A percentile compares a stretch with the other conserved stretches of the same genome.
phyloP scores from a whole-genome alignment of 345 rosid genomes.

The Salix purpurea region DNA sequence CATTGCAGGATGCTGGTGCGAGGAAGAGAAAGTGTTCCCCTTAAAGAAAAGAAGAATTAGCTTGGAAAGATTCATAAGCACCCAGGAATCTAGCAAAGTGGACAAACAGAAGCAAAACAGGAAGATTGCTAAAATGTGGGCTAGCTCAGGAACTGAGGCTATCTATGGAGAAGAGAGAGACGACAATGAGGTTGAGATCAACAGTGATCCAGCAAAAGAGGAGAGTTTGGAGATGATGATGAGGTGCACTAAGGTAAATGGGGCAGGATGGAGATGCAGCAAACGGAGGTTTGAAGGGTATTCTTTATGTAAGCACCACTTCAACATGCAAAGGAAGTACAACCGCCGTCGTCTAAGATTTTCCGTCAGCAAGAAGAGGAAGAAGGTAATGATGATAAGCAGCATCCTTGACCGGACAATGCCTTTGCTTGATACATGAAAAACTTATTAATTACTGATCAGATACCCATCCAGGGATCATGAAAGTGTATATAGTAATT shows the following conservation, averaged over 20 bases:
- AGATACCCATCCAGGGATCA: no score
- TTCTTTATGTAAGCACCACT: not conserved
- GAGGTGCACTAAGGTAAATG: not conserved
- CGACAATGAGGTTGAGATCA: not conserved
- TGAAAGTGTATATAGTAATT: no score
- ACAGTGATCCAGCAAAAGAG: not conserved
- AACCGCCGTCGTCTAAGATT: not conserved
- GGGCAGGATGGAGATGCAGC: constrained; percentile 10
- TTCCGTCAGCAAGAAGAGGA: not conserved
- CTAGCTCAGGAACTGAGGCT: not conserved
- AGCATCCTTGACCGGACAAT: constrained; percentile 2
- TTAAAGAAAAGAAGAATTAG: constrained; percentile 5
- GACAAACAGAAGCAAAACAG: not conserved
- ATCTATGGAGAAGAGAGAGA: not conserved
- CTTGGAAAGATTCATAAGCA: constrained; percentile 1
- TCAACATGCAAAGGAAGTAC: not conserved
- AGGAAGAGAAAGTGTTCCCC: constrained; percentile 11
- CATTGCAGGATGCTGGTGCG: constrained; percentile 1
- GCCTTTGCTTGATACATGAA: not conserved
- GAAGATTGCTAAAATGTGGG: not conserved
- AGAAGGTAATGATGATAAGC: constrained; percentile 1
- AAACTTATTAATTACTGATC: no score
- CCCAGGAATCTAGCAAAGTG: not conserved
- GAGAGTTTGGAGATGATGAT: not conserved
- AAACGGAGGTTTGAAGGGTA: not conserved